Percentiles rank a stretch among this genome's conserved stretches.
Evolutionary conservation across 2,329 filamentous ascomycete genomes (phyloP).

Genomic region (Alternaria tenuissima): DNA sequence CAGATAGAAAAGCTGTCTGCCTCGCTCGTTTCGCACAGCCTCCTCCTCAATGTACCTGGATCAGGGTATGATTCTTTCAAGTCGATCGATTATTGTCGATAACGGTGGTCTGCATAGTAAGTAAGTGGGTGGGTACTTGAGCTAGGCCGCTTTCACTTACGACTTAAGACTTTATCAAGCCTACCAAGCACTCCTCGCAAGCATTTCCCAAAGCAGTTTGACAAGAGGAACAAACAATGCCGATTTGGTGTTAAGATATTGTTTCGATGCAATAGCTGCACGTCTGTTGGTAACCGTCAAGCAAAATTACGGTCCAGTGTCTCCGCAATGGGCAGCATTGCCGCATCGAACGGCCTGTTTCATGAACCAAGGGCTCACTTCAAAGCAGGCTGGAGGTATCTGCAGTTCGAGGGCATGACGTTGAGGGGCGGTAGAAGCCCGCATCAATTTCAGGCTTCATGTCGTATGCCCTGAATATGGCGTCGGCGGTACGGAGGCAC

Average conservation of each 20-base stretch:
- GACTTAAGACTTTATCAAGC: background rate
- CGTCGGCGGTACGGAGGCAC: background rate
- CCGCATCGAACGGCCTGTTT: background rate
- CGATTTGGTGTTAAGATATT: background rate
- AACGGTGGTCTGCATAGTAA: background rate
- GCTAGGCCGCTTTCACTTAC: slow-evolving; percentile 3
- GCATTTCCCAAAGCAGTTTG: slow-evolving; percentile 11
- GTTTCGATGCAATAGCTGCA: background rate
- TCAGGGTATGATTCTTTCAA: background rate
- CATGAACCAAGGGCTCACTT: background rate
- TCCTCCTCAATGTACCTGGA: background rate
- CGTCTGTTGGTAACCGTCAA: background rate
- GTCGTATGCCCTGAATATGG: slow-evolving; percentile 12
- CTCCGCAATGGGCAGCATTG: background rate
- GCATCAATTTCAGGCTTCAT: background rate
- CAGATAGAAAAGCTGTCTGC: slow-evolving; percentile 3
- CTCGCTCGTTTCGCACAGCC: slow-evolving; percentile 2
- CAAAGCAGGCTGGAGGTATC: background rate
- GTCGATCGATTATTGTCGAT: background rate
- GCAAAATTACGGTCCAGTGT: background rate
- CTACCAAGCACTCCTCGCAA: slow-evolving; percentile 12
- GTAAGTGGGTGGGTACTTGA: background rate
- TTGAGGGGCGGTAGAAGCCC: background rate
- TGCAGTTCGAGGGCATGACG: background rate
- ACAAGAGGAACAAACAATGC: background rate